Evolutionary conservation across 2,329 filamentous ascomycete species (phyloP).

Genomic region (Fusarium torreyae): DNA sequence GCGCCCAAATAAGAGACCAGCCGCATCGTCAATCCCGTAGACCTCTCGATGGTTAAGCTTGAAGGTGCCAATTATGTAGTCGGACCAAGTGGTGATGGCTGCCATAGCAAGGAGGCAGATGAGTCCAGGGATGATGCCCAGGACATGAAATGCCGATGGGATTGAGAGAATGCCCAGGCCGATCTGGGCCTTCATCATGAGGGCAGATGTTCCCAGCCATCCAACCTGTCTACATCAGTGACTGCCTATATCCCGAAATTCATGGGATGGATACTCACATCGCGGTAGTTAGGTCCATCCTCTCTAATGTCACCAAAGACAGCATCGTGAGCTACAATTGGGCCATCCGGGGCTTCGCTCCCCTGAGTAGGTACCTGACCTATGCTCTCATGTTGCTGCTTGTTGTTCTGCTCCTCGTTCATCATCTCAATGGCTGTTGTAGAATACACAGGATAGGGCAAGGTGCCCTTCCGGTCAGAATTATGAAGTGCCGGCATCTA

Average conservation of each 20-base stretch:
- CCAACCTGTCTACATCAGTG: conserved; percentile 52
- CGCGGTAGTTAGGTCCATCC: conserved; percentile 50
- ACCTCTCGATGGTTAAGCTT: conserved; percentile 66
- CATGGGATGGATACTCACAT: conserved; percentile 33
- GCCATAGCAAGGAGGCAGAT: conserved; percentile 60
- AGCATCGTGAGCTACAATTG: background rate
- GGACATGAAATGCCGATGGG: conserved; percentile 60
- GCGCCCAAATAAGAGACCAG: conserved; percentile 63
- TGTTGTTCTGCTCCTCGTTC: conserved; percentile 4
- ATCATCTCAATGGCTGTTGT: background rate
- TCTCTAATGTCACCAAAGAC: conserved; percentile 26
- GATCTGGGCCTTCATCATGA: conserved; percentile 65
- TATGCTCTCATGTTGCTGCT: conserved; percentile 8
- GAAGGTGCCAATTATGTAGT: conserved; percentile 65
- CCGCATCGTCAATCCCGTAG: conserved; percentile 69
- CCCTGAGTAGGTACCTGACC: background rate
- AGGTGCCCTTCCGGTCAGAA: background rate
- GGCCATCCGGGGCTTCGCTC: conserved; percentile 36
- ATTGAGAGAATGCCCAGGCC: conserved; percentile 64
- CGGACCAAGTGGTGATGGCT: conserved; percentile 64
- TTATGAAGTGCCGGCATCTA: background rate
- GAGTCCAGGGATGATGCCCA: conserved; percentile 64
- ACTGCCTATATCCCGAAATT: background rate
- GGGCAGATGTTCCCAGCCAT: conserved; percentile 60
- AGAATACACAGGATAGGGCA: background rate